These are phyloP conservation scores for Boletus sp. DNA, from an alignment of 768 basidiomycete species.

Conservation along the genomic window DNA sequence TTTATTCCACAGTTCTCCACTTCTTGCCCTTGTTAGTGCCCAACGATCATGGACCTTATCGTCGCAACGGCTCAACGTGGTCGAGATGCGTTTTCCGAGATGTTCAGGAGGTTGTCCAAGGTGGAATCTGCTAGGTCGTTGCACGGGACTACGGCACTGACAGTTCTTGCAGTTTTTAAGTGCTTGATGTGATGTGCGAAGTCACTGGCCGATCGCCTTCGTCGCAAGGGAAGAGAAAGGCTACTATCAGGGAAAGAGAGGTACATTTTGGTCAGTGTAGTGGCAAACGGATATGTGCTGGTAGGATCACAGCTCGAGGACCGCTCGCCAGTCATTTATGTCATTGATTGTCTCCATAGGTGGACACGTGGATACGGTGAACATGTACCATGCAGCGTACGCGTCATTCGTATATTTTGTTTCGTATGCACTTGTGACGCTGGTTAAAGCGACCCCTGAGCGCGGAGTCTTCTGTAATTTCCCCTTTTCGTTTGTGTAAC, in stretches of 20 bases:
- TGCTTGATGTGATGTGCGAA: conserved; percentile 73
- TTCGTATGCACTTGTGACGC: background rate
- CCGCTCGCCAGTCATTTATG: conserved; percentile 9
- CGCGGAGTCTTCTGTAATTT: too few species aligned
- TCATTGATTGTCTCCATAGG: conserved; percentile 49
- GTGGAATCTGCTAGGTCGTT: conserved; percentile 65
- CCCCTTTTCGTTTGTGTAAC: too few species aligned
- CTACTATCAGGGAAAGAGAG: conserved; percentile 56
- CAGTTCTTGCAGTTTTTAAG: conserved; percentile 42
- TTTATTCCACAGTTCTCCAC: too few species aligned
- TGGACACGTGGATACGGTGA: conserved; percentile 51
- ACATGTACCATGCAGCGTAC: conserved; percentile 67
- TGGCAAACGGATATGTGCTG: conserved; percentile 59
- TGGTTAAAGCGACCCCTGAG: too few species aligned
- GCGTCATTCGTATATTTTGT: conserved; percentile 24
- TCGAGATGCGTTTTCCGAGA: conserved; percentile 41
- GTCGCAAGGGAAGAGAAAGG: conserved; percentile 44
- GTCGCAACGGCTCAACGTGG: conserved; percentile 34
- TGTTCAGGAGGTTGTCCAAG: conserved; percentile 49
- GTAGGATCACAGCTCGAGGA: background rate
- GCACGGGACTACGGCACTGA: conserved; percentile 21
- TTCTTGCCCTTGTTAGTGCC: too few species aligned
- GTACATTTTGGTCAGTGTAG: conserved; percentile 68
- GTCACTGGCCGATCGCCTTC: conserved; percentile 49
- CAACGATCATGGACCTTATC: too few species aligned